Base-by-base conservation (phyloP, 129 eudicot species). In the Flaveria linearis region DNA sequence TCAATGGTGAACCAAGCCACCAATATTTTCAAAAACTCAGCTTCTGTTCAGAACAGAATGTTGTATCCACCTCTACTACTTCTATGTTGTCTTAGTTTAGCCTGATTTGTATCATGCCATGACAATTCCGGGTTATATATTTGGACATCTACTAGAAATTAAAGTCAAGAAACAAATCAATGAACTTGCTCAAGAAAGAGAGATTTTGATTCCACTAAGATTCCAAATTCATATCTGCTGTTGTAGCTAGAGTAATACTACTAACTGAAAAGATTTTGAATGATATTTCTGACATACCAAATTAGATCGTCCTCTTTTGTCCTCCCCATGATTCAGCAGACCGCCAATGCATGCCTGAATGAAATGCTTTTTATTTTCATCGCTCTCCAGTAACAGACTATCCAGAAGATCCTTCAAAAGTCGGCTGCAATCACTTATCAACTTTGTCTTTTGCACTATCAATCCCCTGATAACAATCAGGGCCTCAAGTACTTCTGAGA, bases 321-420 rank as follows among this genome's bases (percentile, higher is more conserved):
- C 98, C 71, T 91, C 95, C 75, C 96, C 92, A 64, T 89, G 96
- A 64, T 81, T 84, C 84, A 91, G 96, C 67, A 95, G 85, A 80
- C 97, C 99, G 53, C 83, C 77, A 73, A 95, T 89, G 84, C 99
- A 95, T 3, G 99, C 99, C 86, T 87, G 95, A 49, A 95, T 91
- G 63, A 95, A 95, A 82, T 95, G 97, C 60, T 89, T 85, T 75
- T 95, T 95, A 72, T 95, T 89, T 80, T 87, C 97, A 74, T 83
- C 83, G 81, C 97, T 95, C 85, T 91, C 99, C 76, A 91, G 86
- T 71, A 95, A 81, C 82, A 95, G 99, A 80, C 99, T 84, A 61
- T 95, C 99, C 18, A 95, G 88, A 78, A 95, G 97, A 78, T 95
- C 99, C 76, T 87, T 91, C 49, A 95, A 68, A 78, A 95, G 97